Percentiles rank a stretch among this genome's conserved stretches.
These are phyloP conservation scores for Geotrichum europaeum DNA, from an alignment of 1,139 yeast species.

Conservation along the genomic window DNA sequence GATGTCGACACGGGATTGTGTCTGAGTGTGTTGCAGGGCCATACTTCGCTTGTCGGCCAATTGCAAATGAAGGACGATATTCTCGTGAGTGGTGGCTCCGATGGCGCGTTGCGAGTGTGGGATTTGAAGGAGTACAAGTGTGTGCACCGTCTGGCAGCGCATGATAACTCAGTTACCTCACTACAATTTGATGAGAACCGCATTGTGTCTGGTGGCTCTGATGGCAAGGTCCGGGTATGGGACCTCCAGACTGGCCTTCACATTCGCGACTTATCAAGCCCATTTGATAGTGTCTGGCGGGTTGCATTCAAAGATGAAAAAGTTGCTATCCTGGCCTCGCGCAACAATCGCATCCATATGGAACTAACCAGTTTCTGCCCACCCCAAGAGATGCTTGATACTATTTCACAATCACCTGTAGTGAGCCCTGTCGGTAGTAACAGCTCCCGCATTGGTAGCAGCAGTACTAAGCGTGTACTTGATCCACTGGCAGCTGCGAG, in stretches of 20 bases:
- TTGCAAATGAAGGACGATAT: conserved; percentile 85
- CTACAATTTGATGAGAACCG: conserved; percentile 83
- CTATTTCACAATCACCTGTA: not conserved
- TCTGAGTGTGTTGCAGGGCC: conserved; percentile 66
- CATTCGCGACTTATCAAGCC: conserved; percentile 35
- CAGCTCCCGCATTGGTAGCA: not conserved
- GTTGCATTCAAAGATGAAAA: conserved; percentile 40
- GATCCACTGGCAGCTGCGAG: not conserved
- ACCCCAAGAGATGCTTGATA: conserved; percentile 21
- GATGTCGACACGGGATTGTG: conserved; percentile 77
- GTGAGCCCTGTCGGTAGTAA: not conserved
- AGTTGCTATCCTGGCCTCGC: conserved; percentile 38
- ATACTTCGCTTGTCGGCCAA: conserved; percentile 62
- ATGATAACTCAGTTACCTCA: conserved; percentile 73
- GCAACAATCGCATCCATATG: conserved; percentile 33
- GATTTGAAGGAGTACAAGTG: conserved; percentile 84
- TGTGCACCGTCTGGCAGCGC: conserved; percentile 82
- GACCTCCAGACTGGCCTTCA: conserved; percentile 67
- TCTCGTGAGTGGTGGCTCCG: conserved; percentile 91
- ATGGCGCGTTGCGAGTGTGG: conserved; percentile 87
- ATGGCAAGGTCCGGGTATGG: conserved; percentile 90
- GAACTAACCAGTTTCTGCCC: conserved; percentile 36
- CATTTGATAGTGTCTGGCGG: conserved; percentile 40
- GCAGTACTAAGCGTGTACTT: not conserved
- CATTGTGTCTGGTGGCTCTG: conserved; percentile 84